These are phyloP conservation scores for Nicotiana sylvestris DNA, from an alignment of 257 asterid species.

Conservation along the genomic window DNA sequence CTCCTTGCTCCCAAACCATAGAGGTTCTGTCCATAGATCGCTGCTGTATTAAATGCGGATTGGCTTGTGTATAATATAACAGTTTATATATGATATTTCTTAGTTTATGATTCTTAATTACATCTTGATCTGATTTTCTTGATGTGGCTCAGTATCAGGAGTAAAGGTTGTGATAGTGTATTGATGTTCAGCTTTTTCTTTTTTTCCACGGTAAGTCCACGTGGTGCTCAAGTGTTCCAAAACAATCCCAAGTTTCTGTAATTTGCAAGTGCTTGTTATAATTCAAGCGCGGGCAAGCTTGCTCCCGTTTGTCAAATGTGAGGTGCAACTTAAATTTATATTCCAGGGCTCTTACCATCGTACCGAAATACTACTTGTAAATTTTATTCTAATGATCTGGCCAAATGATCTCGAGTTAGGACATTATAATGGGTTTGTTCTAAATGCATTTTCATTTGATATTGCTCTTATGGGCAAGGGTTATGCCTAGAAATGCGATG, in stretches of 20 bases:
- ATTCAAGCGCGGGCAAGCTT: neutral
- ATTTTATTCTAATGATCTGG: neutral
- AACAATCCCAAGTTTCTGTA: neutral
- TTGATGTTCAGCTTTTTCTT: neutral
- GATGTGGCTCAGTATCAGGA: neutral
- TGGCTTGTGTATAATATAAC: neutral
- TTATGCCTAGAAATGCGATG: neutral
- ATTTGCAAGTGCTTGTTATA: neutral
- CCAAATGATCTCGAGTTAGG: neutral
- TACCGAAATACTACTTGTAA: neutral
- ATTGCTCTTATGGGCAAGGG: neutral
- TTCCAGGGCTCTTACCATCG: neutral
- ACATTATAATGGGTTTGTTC: neutral
- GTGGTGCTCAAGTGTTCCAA: neutral
- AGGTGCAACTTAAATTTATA: neutral
- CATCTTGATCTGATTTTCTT: neutral
- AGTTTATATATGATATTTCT: neutral
- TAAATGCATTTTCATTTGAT: neutral
- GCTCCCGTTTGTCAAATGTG: neutral
- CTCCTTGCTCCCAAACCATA: slow-evolving; percentile 62
- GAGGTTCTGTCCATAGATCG: slow-evolving; percentile 34
- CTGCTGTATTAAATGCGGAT: neutral
- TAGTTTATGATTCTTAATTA: neutral
- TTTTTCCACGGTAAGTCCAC: neutral
- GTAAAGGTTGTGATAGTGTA: neutral